Percentiles rank a stretch among this genome's conserved stretches.
Conservation (phyloP, 148 eudicot genomes). For the Heliamphora exappendiculata region DNA sequence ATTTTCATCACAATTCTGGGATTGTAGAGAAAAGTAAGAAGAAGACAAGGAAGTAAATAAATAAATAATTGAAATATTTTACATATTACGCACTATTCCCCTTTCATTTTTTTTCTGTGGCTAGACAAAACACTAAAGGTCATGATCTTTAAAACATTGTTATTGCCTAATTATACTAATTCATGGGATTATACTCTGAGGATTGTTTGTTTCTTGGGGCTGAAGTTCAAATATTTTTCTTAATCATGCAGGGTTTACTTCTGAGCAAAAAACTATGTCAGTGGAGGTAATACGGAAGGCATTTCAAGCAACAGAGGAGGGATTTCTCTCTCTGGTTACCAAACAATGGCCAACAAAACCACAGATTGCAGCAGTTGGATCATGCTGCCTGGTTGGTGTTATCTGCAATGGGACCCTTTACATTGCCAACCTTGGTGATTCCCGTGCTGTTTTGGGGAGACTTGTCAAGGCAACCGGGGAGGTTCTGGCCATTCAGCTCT, state of each 20-base stretch:
- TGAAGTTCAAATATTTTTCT: neutral
- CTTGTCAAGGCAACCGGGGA: conserved; percentile 65
- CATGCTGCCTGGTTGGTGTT: conserved; percentile 69
- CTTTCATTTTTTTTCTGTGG: no score
- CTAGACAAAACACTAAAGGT: neutral
- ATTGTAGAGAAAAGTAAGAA: neutral
- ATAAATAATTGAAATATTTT: neutral
- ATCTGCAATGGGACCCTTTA: conserved; percentile 59
- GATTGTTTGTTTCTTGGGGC: neutral
- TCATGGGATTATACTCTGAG: neutral
- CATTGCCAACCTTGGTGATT: conserved; percentile 72
- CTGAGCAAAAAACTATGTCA: conserved; percentile 68
- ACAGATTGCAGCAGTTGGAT: conserved; percentile 80
- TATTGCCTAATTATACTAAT: neutral
- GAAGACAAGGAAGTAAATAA: neutral
- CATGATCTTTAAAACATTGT: neutral
- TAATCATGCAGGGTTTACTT: conserved; percentile 50
- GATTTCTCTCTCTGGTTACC: conserved; percentile 60
- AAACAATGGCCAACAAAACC: conserved; percentile 66
- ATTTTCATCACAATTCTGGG: neutral
- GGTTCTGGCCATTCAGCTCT: conserved; percentile 64
- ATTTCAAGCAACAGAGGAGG: conserved; percentile 79
- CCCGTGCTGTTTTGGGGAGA: conserved; percentile 83
- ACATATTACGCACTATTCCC: neutral
- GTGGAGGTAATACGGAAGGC: conserved; percentile 69